Base-by-base conservation (phyloP, 177 flowering plant species). In the Vitis hybrid region DNA sequence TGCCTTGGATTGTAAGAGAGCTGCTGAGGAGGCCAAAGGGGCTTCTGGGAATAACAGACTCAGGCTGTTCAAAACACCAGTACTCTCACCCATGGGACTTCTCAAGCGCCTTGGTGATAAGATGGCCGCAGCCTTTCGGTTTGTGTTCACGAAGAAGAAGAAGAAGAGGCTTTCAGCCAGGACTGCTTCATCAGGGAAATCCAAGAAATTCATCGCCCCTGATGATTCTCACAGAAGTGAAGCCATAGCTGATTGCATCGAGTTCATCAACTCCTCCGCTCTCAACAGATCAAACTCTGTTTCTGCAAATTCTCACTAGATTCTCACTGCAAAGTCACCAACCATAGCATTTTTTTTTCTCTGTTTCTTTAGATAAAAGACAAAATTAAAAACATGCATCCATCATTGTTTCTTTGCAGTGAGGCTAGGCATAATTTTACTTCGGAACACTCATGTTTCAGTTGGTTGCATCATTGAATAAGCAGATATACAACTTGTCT, bases 181-280 rank as follows among this genome's bases (percentile, higher is more conserved):
- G 40, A 76, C 64, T 62, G 75, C 84, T 64, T 72, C 76, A 2
- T 62, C 75, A 1, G 74, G 62, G 18, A 76, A 74, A 56, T 74
- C 83, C 27, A 62, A 70, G 15, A 74, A 79, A 1, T 72, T 66
- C 27, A 79, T 74, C 5, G 74, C 70, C 66, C 70, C 79, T n/a
- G 62, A 64, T 32, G 87, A 84, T 80, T 69, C 81, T 69, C 79
- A 76, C 15, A 72, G 82, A 62, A 75, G 67, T n/a, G 82, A 78
- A 64, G 85, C 85, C 50, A 75, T 84, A 2, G 78, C 78, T 18
- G 87, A 82, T 49, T 84, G 87, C 66, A 84, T 84, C 18, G 79
- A 84, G 80, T 84, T 81, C 84, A 80, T 84, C 74, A 80, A 84
- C 72, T 79, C 83, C 46, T 79, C 85, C 52, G 66, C 81, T 57